These are phyloP conservation scores for Cocos nucifera DNA, from an alignment of 176 grass and related monocot species.

Conservation along the genomic window DNA sequence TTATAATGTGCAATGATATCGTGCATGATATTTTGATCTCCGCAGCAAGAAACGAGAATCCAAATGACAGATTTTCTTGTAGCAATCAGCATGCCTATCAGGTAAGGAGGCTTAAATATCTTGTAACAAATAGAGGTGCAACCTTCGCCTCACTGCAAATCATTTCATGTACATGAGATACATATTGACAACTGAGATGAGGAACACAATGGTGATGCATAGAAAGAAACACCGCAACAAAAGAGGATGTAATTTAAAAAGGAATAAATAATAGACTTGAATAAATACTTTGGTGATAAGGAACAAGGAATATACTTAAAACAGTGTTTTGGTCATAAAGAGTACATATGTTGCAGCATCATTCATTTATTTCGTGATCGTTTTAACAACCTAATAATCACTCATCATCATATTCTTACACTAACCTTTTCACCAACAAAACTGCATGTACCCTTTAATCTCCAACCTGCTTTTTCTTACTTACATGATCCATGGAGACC, in stretches of 20 bases:
- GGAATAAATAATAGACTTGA: too few relatives aligned
- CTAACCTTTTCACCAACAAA: conserved; percentile 35
- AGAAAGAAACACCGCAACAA: conserved; percentile 7
- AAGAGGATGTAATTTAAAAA: conserved; percentile 1
- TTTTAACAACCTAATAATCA: conserved; percentile 22
- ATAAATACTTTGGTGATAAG: too few relatives aligned
- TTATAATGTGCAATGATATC: too few relatives aligned
- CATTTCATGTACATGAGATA: too few relatives aligned
- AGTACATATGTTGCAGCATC: conserved; percentile 44
- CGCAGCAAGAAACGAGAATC: too few relatives aligned
- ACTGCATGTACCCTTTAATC: conserved; percentile 30
- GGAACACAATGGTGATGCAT: not conserved
- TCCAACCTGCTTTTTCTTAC: conserved; percentile 30
- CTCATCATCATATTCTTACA: conserved; percentile 22
- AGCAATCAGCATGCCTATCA: too few relatives aligned
- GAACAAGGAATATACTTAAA: too few relatives aligned
- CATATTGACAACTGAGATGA: not conserved
- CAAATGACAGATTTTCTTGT: too few relatives aligned
- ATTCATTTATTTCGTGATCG: conserved; percentile 16
- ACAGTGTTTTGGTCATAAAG: conserved; percentile 22
- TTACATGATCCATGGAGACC: conserved; percentile 35
- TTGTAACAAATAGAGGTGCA: too few relatives aligned
- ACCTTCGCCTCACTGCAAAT: too few relatives aligned
- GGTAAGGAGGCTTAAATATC: too few relatives aligned
- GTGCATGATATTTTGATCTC: too few relatives aligned